Evolutionary conservation across 129 eudicot genomes (phyloP).

Genomic region (Flaveria robusta): DNA sequence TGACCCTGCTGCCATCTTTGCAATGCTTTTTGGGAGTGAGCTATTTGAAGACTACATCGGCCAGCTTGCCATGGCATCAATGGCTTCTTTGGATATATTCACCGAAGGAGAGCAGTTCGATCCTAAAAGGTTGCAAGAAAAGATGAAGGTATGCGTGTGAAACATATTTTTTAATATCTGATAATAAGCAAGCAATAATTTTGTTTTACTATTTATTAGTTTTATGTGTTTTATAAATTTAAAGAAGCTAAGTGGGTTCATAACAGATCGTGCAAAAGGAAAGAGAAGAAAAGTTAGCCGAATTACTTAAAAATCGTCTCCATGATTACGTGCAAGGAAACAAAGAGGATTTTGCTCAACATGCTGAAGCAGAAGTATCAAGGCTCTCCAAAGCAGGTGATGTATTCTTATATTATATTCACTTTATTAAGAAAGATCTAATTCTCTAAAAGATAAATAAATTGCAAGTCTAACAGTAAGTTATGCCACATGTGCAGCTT

Average conservation of each 20-base stretch:
- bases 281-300: slow-evolving; percentile 86
- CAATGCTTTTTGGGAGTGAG: slow-evolving; percentile 99
- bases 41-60: slow-evolving; percentile 97
- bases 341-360: slow-evolving; percentile 63
- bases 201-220: neutral
- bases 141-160: slow-evolving; percentile 69
- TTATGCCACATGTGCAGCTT: slow-evolving; percentile 56
- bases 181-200: neutral
- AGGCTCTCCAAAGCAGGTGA: slow-evolving; percentile 90
- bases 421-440: neutral
- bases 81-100: slow-evolving; percentile 93
- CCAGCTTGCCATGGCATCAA: slow-evolving; percentile 98
- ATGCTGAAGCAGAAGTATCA: slow-evolving; percentile 88
- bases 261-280: slow-evolving; percentile 83
- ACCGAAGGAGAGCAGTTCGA: slow-evolving; percentile 82
- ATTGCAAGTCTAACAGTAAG: slow-evolving; percentile 5
- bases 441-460: neutral
- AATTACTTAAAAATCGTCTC: slow-evolving; percentile 68
- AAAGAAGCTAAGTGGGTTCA: slow-evolving; percentile 19
- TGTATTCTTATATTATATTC: neutral
- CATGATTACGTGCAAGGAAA: slow-evolving; percentile 78
- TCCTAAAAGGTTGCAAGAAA: slow-evolving; percentile 87
- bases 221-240: slow-evolving; percentile 11
- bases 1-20: slow-evolving; percentile 97
- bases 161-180: neutral